Evolutionary conservation across 306 rosid genomes (phyloP), one percentile per base, ranked within the genome.

Genomic region (Begonia loranthoides): DNA sequence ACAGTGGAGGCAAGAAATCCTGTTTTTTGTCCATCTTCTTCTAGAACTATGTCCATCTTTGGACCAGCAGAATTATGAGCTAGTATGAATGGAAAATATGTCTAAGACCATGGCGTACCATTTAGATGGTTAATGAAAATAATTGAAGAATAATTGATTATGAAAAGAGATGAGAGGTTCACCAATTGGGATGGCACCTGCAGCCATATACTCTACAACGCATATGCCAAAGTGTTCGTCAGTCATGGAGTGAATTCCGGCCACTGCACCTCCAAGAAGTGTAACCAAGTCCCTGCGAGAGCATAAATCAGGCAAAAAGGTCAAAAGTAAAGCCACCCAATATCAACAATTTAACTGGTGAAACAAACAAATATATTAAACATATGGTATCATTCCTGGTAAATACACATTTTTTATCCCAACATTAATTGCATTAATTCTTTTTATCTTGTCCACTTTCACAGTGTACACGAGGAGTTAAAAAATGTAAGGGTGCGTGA

Each of bases 31-130:
- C 81, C 87, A 44, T 82, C 90, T 68, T 90, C 97, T 15, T 76
- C 81, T 28, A 85, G 64, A 19, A 90, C 86, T 60, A 90, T 90
- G 70, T 90, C 97, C 95, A 90, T 82, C 73, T 78, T 86, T 13
- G 97, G 97, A 49, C 97, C 97, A 39, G 97, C 97, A 52, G 97
- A 90, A 66, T 85, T 74, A 65, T 90, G 95, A 56, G 97, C 97
- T 90, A 78, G 68, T 17, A 60, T n/a, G 16, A 61, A 55, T 28
- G n/a, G 57, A 54, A 51, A 44, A 24, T 49, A n/a, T 10, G 11
- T 15, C 17, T n/a, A 49, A 17, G 52, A 49, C 19, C 15, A 17
- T 0, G 15, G 15, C 6, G 19, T 49, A 17, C 14, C 51, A 49
- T 7, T 7, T 15, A 19, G 10, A 49, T 2, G 11, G 17, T 9